phyloP scores from a whole-genome alignment of 768 basidiomycete genomes.

The Leccinum variicolor region DNA sequence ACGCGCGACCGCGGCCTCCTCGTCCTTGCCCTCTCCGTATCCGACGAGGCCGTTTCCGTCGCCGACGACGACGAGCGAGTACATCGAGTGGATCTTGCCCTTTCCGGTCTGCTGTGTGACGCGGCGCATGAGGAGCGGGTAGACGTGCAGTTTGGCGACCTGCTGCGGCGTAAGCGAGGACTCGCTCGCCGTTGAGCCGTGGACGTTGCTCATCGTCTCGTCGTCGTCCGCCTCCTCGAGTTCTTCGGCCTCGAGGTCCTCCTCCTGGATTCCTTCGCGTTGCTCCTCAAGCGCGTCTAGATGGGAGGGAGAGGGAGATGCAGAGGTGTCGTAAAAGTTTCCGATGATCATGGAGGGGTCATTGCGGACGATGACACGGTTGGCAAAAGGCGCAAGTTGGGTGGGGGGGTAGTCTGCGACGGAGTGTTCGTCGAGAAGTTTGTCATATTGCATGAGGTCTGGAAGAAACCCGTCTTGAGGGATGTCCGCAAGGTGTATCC shows the following conservation, averaged over 20 bases:
- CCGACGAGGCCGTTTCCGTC: conserved; percentile 84
- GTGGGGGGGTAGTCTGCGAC: conserved; percentile 51
- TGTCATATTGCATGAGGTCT: conserved; percentile 60
- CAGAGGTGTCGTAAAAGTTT: conserved; percentile 23
- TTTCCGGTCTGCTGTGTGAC: conserved; percentile 92
- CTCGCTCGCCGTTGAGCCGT: conserved; percentile 13
- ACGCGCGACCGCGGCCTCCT: conserved; percentile 48
- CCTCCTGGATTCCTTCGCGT: conserved; percentile 5
- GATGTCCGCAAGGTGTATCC: conserved; percentile 17
- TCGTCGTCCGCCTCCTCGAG: conserved; percentile 19
- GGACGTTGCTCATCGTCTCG: conserved; percentile 14
- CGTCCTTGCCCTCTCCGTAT: conserved; percentile 76
- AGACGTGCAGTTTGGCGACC: conserved; percentile 36
- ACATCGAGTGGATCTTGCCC: conserved; percentile 73
- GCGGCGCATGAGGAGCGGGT: conserved; percentile 44
- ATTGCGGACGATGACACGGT: conserved; percentile 66
- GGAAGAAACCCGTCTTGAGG: conserved; percentile 40
- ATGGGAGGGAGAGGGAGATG: conserved; percentile 2
- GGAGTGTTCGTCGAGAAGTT: conserved; percentile 60
- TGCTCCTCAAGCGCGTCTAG: conserved; percentile 3
- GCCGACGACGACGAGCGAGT: conserved; percentile 69
- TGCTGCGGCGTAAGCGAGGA: conserved; percentile 20
- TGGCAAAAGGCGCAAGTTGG: conserved; percentile 50
- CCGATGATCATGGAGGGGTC: conserved; percentile 63
- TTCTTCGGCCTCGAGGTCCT: conserved; percentile 11